Percentiles rank a stretch among this genome's conserved stretches.
These are phyloP conservation scores for Dorcoceras hygrometricum DNA, from an alignment of 257 asterid genomes.

Conservation along the genomic window DNA sequence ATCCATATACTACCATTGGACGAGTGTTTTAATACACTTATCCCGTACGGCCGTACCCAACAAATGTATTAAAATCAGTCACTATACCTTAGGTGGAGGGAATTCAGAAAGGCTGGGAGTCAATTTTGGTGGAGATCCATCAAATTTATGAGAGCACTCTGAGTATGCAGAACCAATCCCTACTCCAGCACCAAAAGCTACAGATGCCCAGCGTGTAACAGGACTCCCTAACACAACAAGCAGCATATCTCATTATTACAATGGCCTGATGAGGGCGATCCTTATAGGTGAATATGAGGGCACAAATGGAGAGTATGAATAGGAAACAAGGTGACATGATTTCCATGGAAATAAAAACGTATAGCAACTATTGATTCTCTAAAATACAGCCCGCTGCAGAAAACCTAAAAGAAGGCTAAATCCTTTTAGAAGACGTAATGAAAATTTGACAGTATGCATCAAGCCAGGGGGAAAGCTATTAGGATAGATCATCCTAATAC, in stretches of 20 bases:
- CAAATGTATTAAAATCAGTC: background rate
- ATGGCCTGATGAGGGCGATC: conserved; percentile 4
- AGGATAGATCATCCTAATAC: background rate
- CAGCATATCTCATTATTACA: conserved; percentile 15
- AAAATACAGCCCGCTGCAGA: background rate
- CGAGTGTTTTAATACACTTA: background rate
- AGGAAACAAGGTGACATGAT: background rate
- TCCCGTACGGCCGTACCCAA: background rate
- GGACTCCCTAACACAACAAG: conserved; percentile 69
- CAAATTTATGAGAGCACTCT: conserved; percentile 69
- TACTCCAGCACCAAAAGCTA: conserved; percentile 80
- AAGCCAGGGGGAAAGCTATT: background rate
- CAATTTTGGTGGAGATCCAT: conserved; percentile 42
- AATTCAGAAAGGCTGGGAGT: conserved; percentile 35
- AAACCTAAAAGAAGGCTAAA: background rate
- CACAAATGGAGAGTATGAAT: background rate
- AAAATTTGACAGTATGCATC: background rate
- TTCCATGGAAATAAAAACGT: background rate
- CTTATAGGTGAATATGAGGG: background rate
- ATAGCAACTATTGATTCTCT: background rate
- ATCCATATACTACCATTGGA: conserved; percentile 2
- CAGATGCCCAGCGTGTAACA: conserved; percentile 84
- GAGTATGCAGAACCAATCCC: conserved; percentile 88
- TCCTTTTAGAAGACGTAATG: background rate
- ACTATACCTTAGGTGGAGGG: conserved; percentile 47